Base-by-base conservation (phyloP, 106 monocot species). In the Agapanthus africanus region DNA sequence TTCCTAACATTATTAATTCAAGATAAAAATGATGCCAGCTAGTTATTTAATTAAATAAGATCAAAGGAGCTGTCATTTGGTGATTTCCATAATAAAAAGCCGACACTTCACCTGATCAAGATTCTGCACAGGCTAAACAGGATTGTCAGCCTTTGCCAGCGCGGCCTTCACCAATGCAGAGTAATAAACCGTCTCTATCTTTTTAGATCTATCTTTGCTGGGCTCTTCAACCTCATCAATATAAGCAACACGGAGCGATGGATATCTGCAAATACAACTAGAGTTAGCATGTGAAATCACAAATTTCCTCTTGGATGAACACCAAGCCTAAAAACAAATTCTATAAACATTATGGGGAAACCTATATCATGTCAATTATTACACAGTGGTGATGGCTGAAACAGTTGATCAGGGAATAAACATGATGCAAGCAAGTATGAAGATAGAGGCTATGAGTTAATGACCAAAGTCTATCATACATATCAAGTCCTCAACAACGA, bases 241-340 rank as follows among this genome's bases (percentile, higher is more conserved):
- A 74, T 95, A 95, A 21, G 97, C 92, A 21, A 99, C 92, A 59
- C 97, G 97, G 23, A 99, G 88, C 18, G 92, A 95, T 54, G 95
- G 88, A 65, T 95, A 80, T 41, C 95, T 95, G 71, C 59, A 23
- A 82, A 71, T 44, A 23, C 52, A 80, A 46, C 69, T 47, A 44
- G 7, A 15, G 6, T 28, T 57, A 57, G 27, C 30, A 57, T 57
- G 30, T 25, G 4, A 71, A n/a, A n/a, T 23, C 19, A 0, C 36
- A 2, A 26, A 59, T 27, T 27, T 40, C 6, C 26, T 54, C 5
- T 1, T 30, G 4, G 37, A 15, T 54, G 66, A 54, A 25, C 32
- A 54, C 27, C 21, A 34, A 47, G 27, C n/a, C n/a, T n/a, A n/a
- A n/a, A 25, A 5, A 22, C 23, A 37, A 37, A 37, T 6, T 10